phyloP scores from a whole-genome alignment of 2,329 filamentous ascomycete species.

The Alternaria dauci region DNA sequence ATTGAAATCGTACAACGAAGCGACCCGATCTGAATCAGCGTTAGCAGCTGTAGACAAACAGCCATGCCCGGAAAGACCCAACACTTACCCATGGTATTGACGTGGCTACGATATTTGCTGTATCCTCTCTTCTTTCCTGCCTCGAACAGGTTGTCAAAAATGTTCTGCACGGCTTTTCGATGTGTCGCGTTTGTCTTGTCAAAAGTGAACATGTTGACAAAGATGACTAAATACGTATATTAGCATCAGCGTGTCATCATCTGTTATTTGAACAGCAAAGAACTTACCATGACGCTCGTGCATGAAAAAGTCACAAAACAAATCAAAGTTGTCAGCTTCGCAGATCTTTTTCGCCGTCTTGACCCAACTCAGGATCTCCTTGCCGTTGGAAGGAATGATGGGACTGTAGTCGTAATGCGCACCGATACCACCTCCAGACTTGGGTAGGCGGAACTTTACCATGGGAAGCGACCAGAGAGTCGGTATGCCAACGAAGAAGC shows the following conservation, averaged over 20 bases:
- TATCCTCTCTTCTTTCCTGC: constrained; percentile 41
- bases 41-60: neutral
- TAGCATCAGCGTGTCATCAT: neutral
- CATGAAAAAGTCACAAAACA: constrained; percentile 61
- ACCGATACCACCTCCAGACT: constrained; percentile 38
- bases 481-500: constrained; percentile 45
- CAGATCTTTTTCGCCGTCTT: constrained; percentile 53
- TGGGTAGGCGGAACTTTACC: constrained; percentile 44
- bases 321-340: constrained; percentile 54
- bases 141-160: constrained; percentile 40
- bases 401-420: constrained; percentile 46
- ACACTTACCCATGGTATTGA: constrained; percentile 43
- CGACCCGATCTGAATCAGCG: constrained; percentile 35
- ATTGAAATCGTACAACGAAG: constrained; percentile 45
- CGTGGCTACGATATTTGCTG: constrained; percentile 44
- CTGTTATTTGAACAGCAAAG: neutral
- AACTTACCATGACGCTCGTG: constrained; percentile 51
- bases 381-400: constrained; percentile 47
- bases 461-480: constrained; percentile 44
- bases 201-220: constrained; percentile 60
- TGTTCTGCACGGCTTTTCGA: constrained; percentile 45
- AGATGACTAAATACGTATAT: constrained; percentile 43
- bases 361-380: constrained; percentile 55
- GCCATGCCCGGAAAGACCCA: neutral
- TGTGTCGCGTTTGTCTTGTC: constrained; percentile 56